Conservation (phyloP, 2,329 filamentous ascomycete genomes). For the Botryotinia convoluta region DNA sequence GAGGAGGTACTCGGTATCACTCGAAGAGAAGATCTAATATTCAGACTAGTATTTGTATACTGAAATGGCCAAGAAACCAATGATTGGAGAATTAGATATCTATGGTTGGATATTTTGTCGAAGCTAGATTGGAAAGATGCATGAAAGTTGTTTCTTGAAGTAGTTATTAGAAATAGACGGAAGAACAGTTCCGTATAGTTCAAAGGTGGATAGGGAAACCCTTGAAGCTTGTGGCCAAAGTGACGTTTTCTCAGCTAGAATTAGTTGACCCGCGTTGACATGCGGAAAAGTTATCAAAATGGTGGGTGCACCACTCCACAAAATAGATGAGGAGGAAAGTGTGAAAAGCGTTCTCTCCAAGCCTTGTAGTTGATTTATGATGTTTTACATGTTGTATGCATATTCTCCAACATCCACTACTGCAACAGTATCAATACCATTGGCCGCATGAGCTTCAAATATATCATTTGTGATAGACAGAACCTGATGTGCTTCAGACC, state of each 20-base stretch:
- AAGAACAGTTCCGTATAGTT: background rate
- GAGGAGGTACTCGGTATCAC: background rate
- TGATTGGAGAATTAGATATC: background rate
- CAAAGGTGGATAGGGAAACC: background rate
- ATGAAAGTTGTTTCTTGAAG: background rate
- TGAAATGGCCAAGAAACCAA: background rate
- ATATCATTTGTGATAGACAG: background rate
- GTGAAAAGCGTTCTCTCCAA: background rate
- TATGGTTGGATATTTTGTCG: background rate
- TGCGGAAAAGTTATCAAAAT: background rate
- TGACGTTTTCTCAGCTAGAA: background rate
- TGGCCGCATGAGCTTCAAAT: background rate
- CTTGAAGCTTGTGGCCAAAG: background rate
- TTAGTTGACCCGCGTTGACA: background rate
- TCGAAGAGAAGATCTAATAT: background rate
- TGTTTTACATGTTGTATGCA: background rate
- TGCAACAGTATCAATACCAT: background rate
- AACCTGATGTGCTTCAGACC: background rate
- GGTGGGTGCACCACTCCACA: background rate
- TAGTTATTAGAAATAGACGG: background rate
- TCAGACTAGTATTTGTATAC: background rate
- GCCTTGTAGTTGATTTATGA: background rate
- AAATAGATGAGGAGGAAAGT: background rate
- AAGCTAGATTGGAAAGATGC: background rate
- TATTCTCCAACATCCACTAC: background rate